phyloP scores from a whole-genome alignment of 2,329 filamentous ascomycete genomes.

The Cercospora brassicicola region DNA sequence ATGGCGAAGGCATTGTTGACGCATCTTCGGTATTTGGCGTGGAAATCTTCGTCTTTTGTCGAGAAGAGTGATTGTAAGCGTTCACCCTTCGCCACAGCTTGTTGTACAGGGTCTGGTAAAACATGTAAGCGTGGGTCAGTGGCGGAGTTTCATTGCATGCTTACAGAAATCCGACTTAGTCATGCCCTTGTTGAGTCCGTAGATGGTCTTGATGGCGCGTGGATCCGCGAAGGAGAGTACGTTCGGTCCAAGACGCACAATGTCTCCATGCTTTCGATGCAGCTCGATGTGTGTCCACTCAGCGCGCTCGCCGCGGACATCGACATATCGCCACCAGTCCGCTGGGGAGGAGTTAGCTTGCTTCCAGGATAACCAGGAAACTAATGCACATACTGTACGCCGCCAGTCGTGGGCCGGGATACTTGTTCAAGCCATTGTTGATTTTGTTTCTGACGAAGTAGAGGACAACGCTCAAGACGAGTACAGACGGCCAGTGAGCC shows the following conservation, averaged over 20 bases:
- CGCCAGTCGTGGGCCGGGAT: slow-evolving; percentile 71
- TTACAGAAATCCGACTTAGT: slow-evolving; percentile 73
- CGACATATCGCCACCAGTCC: slow-evolving; percentile 72
- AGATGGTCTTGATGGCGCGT: slow-evolving; percentile 71
- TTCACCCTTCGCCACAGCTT: slow-evolving; percentile 68
- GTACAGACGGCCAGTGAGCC: slow-evolving; percentile 46
- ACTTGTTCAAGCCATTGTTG: slow-evolving; percentile 63
- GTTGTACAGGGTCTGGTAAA: slow-evolving; percentile 63
- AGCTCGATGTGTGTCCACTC: slow-evolving; percentile 68
- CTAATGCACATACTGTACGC: slow-evolving; percentile 47
- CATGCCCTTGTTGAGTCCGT: slow-evolving; percentile 79
- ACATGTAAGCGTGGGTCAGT: not conserved
- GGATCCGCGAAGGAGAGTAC: slow-evolving; percentile 72
- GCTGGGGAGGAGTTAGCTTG: slow-evolving; percentile 34
- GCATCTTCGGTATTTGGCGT: slow-evolving; percentile 70
- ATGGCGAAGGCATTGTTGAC: slow-evolving; percentile 77
- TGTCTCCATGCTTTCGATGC: slow-evolving; percentile 69
- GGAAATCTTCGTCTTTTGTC: slow-evolving; percentile 72
- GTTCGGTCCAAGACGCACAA: slow-evolving; percentile 75
- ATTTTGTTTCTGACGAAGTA: slow-evolving; percentile 50
- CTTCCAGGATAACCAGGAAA: not conserved
- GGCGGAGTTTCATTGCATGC: not conserved
- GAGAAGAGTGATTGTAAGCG: slow-evolving; percentile 73
- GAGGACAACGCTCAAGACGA: slow-evolving; percentile 36
- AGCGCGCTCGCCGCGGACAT: slow-evolving; percentile 64